Evolutionary conservation across 345 rosid genomes (phyloP), one percentile per base, ranked within the genome.

Genomic region (Bruguiera gymnorhiza): DNA sequence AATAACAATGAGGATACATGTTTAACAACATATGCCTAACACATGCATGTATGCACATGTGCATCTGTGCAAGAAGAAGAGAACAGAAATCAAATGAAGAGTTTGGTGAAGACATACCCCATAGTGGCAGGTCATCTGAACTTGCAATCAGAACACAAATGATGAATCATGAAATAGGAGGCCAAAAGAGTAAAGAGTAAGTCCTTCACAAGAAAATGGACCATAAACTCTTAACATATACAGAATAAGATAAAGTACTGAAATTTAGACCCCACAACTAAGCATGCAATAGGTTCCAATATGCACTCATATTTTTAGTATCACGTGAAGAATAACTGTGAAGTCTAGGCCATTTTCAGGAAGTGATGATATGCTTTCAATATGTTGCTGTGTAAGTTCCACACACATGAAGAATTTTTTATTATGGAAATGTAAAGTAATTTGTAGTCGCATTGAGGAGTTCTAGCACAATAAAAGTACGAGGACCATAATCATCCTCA

Each of bases 101-200:
- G 63, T 48, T 61, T 50, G 19, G n/a, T 11, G 23, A 65, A 57
- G 39, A 20, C 95, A 79, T 89, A 92, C 96, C 94, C 94, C 92
- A 89, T 74, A 92, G 72, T 72, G 97, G 97, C 82, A 92, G 88
- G 78, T 92, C 97, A 81, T 92, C 96, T 92, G 92, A 74, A 64
- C 65, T 83, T 69, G 76, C 82, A 78, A 76, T 67, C 81, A 76
- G 74, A 76, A 62, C 27, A 66, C 62, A 39, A 48, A 67, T 57
- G 77, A 69, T 70, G 63, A 68, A 68, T 61, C 57, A 69, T 69
- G 75, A 76, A 55, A 82, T 55, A 48, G 24, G 19, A 58, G 65
- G 32, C 29, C 68, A 83, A 57, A 71, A 59, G 60, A 73, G 62
- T 21, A 16, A 70, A 73, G 39, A 24, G 78, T 63, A 72, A 79